Conservation (phyloP, 345 rosid species). For the Syzygium jambos region DNA sequence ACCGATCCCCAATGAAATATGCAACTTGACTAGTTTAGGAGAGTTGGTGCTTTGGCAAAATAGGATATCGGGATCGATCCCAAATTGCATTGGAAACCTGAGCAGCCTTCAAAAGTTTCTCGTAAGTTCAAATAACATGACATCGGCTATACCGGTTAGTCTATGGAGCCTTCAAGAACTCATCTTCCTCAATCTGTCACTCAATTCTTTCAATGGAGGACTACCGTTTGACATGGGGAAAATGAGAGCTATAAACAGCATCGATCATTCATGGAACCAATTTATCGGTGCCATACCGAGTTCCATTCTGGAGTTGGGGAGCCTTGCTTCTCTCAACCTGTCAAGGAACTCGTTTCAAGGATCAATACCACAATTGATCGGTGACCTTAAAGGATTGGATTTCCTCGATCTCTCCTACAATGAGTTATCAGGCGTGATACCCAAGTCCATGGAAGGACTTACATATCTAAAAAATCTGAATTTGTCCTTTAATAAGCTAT, state of each 20-base stretch:
- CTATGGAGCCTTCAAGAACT: neutral
- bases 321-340: no score
- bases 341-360: neutral
- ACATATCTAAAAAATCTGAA: neutral
- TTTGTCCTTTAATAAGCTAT: slow-evolving; percentile 1
- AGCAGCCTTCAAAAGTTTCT: neutral
- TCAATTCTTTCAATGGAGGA: no score
- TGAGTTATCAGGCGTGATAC: neutral
- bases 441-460: neutral
- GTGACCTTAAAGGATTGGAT: neutral
- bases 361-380: rapidly evolving
- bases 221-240: no score
- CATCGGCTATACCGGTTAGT: neutral
- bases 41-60: neutral
- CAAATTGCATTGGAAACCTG: neutral
- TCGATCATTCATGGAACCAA: no score
- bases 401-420: slow-evolving; percentile 1
- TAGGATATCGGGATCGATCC: neutral
- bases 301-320: no score
- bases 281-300: no score
- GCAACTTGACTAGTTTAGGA: neutral
- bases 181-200: neutral
- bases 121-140: neutral
- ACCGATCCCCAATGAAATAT: neutral
- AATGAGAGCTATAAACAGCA: no score